Percentiles rank a stretch among this genome's conserved stretches.
These are phyloP conservation scores for Panicum hallii DNA, from an alignment of 202 grass and related monocot species.

Conservation along the genomic window DNA sequence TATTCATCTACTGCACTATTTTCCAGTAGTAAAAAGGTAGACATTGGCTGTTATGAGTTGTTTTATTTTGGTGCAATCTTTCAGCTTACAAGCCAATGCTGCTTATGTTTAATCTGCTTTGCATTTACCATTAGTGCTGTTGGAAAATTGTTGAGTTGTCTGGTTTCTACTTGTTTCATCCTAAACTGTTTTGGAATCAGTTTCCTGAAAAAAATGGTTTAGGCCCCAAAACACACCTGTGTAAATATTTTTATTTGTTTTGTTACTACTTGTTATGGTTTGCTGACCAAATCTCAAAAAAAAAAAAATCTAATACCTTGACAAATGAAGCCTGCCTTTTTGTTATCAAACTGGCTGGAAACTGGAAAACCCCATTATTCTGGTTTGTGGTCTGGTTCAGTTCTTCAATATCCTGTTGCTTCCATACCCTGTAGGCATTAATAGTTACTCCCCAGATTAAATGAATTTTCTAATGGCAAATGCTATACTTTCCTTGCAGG, in stretches of 20 bases:
- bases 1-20: background rate
- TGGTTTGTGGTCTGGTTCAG: background rate
- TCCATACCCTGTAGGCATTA: background rate
- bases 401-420: background rate
- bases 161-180: background rate
- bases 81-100: constrained; percentile 10
- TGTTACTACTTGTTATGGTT: background rate
- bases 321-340: background rate
- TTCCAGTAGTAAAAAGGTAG: constrained; percentile 35
- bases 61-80: constrained; percentile 17
- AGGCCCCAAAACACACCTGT: background rate
- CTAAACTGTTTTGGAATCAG: background rate
- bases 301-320: background rate
- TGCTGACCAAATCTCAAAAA: constrained; percentile 2
- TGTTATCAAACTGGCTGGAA: background rate
- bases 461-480: constrained; percentile 22
- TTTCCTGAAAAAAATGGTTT: background rate
- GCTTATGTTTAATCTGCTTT: constrained; percentile 31
- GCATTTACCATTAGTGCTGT: constrained; percentile 11
- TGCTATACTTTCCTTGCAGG: constrained; percentile 58
- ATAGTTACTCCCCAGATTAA: constrained; percentile 18
- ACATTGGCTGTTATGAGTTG: constrained; percentile 24
- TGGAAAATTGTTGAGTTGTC: background rate
- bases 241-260: background rate
- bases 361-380: background rate